Evolutionary conservation across 352 stramenopile species (phyloP), one percentile per base, ranked within the genome.

Genomic region (Pythium pectinolyticum): DNA sequence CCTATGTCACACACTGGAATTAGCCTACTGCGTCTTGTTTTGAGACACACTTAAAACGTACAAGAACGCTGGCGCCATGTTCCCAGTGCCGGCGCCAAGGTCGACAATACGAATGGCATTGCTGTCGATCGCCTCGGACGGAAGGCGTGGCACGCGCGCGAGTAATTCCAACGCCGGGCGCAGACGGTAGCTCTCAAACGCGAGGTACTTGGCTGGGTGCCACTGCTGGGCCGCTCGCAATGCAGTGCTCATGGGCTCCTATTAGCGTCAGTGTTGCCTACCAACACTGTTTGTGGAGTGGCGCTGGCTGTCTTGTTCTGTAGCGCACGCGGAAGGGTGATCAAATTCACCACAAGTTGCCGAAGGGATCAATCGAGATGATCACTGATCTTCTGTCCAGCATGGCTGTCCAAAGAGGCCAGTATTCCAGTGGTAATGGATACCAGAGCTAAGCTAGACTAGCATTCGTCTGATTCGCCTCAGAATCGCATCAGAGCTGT

Each of bases 161-260:
- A 92, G 74, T 48, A 92, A 66, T 45, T 92, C 82, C 1, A 90
- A 62, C 30, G 80, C 84, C 2, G 80, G 84, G 4, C 80, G 80
- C 63, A 91, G 50, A 22, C 84, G 82, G 7, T 82, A 59, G 15
- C 55, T 53, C 67, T 87, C 74, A 50, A 92, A 92, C 46, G 78
- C 75, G 52, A 90, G 68, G 59, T 91, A 91, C 48, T 78, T 75
- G 54, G 71, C 57, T 6, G 80, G 80, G 5, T 79, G 68, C 84
- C 82, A 91, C 32, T 66, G 71, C 68, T 84, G 77, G 0, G 70
- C 66, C 12, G 72, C 74, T 20, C 60, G 69, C n/a, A 46, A 31
- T 17, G 24, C 41, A 27, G n/a, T n/a, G n/a, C 28, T 48, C 55
- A 62, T 61, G 52, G 40, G 11, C n/a, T n/a, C n/a, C 41, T 49